Conservation (phyloP, 176 grass and related monocot genomes). For the Elaeis guineensis region DNA sequence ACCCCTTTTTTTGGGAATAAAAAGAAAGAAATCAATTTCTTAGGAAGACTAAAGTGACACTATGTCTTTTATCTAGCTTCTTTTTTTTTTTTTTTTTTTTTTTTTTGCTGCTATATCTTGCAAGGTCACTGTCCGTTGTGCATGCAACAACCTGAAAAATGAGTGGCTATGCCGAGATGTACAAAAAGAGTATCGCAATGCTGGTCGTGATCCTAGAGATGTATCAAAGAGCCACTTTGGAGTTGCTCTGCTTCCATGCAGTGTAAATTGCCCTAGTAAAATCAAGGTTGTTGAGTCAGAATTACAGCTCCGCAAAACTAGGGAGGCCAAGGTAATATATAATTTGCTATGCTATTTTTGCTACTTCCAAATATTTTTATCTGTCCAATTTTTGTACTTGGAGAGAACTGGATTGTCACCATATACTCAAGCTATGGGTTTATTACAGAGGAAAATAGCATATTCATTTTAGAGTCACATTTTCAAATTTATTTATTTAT, state of each 20-base stretch:
- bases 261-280: conserved; percentile 52
- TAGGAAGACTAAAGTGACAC: too few species aligned
- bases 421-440: too few species aligned
- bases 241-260: conserved; percentile 67
- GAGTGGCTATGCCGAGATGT: conserved; percentile 91
- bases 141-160: conserved; percentile 73
- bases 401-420: too few species aligned
- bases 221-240: conserved; percentile 67
- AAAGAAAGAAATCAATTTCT: too few species aligned
- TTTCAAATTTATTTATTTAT: too few species aligned
- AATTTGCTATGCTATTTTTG: neutral
- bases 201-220: conserved; percentile 64
- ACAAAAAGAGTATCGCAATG: conserved; percentile 50
- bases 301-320: conserved; percentile 68
- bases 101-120: conserved; percentile 15
- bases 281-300: conserved; percentile 44
- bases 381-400: too few species aligned
- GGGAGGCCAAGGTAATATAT: conserved; percentile 53
- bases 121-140: conserved; percentile 79
- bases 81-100: conserved; percentile 14
- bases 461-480: too few species aligned
- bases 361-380: neutral
- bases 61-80: neutral
- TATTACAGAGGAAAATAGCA: too few species aligned
- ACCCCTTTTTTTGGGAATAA: too few species aligned